A percentile compares a stretch with the other conserved stretches of the same genome.
These are phyloP conservation scores for Coelastrella sp. DNA, from an alignment of 139 green algal species.

Conservation along the genomic window DNA sequence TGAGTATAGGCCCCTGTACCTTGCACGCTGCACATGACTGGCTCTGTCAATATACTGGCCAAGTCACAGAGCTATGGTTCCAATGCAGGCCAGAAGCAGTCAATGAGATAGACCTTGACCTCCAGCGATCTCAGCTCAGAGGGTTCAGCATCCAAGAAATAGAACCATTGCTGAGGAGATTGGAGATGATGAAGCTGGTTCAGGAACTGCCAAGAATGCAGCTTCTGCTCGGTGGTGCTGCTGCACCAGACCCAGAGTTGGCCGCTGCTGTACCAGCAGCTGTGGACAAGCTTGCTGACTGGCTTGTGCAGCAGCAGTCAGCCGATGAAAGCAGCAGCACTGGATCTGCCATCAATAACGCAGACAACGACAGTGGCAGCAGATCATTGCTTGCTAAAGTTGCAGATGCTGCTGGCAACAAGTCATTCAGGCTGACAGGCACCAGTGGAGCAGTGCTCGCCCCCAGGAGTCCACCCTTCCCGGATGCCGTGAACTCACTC, in stretches of 20 bases:
- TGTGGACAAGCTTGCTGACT: not conserved
- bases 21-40: no score
- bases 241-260: not conserved
- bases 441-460: not conserved
- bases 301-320: not conserved
- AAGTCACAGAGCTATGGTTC: no score
- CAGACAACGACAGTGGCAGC: no score
- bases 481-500: not conserved
- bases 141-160: conserved; percentile 18
- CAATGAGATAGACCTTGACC: not conserved
- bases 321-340: not conserved
- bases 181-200: conserved; percentile 27
- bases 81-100: conserved; percentile 17
- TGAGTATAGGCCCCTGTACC: no score
- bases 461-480: not conserved
- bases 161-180: conserved; percentile 9
- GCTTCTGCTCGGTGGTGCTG: conserved; percentile 22
- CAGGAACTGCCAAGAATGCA: conserved; percentile 17
- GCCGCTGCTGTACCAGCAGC: not conserved
- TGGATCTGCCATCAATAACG: no score
- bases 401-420: no score
- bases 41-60: no score
- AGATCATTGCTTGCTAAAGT: no score
- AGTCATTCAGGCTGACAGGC: no score
- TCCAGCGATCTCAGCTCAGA: not conserved